A percentile compares a stretch with the other conserved stretches of the same genome.
Evolutionary conservation across 1,284 basidiomycete genomes (phyloP).

Genomic region (Ceratobasidium sp.): DNA sequence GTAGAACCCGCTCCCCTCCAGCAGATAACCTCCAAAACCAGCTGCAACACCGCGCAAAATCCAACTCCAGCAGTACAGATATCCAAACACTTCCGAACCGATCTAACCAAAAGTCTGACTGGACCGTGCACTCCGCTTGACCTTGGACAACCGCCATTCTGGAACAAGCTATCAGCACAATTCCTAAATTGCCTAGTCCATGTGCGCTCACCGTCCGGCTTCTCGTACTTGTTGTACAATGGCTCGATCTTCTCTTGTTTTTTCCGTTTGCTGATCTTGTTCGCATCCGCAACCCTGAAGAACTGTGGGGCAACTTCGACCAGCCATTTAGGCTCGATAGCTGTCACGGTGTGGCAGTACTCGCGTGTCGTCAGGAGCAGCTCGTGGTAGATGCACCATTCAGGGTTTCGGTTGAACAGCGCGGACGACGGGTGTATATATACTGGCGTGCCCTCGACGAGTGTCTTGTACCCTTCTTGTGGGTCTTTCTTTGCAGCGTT

Average conservation of each 20-base stretch:
- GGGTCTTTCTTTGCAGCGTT: slow-evolving; percentile 97
- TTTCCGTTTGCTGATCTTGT: slow-evolving; percentile 98
- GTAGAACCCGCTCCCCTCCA: not conserved
- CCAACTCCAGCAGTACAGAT: not conserved
- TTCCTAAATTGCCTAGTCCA: not conserved
- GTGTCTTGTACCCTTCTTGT: slow-evolving; percentile 96
- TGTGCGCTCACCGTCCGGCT: slow-evolving; percentile 65
- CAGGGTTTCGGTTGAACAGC: slow-evolving; percentile 91
- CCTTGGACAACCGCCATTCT: slow-evolving; percentile 88
- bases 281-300: slow-evolving; percentile 96
- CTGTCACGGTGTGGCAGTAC: slow-evolving; percentile 96
- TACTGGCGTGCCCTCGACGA: slow-evolving; percentile 97
- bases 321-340: slow-evolving; percentile 98
- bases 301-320: slow-evolving; percentile 98
- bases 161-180: not conserved
- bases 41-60: not conserved
- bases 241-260: slow-evolving; percentile 98
- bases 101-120: slow-evolving; percentile 80
- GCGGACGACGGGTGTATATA: slow-evolving; percentile 98
- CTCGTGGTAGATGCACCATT: slow-evolving; percentile 83
- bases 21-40: slow-evolving; percentile 7
- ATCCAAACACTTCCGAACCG: not conserved
- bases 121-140: slow-evolving; percentile 87
- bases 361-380: slow-evolving; percentile 81
- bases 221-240: slow-evolving; percentile 88